phyloP scores from a whole-genome alignment of 768 basidiomycete genomes.

The Scleroderma bovista region DNA sequence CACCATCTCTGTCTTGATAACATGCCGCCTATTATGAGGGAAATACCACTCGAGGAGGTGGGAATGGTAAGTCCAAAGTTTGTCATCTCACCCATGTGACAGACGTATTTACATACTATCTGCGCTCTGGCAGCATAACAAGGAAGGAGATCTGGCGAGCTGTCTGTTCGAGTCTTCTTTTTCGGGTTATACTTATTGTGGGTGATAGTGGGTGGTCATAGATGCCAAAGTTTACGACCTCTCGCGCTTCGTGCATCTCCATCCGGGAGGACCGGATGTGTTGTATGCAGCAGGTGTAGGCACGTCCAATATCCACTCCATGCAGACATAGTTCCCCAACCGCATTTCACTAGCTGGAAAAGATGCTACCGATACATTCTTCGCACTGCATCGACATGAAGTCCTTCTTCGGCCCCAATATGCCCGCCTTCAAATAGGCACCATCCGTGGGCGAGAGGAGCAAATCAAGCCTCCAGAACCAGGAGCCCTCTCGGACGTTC shows the following conservation, averaged over 20 bases:
- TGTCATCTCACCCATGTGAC: neutral
- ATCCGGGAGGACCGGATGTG: constrained; percentile 80
- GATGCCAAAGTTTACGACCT: constrained; percentile 82
- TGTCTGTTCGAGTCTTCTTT: neutral
- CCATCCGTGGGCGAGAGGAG: constrained; percentile 51
- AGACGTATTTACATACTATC: too few species aligned
- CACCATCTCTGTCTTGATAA: too few species aligned
- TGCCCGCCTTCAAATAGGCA: constrained; percentile 62
- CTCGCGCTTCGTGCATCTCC: constrained; percentile 73
- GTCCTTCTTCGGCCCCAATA: constrained; percentile 73
- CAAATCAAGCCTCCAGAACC: constrained; percentile 47
- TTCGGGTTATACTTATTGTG: constrained; percentile 1
- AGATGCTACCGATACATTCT: constrained; percentile 78
- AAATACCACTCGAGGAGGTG: too few species aligned
- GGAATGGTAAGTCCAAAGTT: too few species aligned
- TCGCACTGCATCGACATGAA: constrained; percentile 79
- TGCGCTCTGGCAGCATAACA: constrained; percentile 65
- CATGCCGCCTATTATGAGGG: too few species aligned
- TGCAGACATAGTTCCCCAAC: neutral
- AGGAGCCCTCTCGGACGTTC: constrained; percentile 68
- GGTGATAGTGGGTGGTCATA: constrained; percentile 67
- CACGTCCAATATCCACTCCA: constrained; percentile 26
- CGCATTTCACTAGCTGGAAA: constrained; percentile 46
- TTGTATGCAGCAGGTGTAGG: constrained; percentile 62
- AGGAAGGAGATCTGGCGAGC: constrained; percentile 72